phyloP scores from a whole-genome alignment of 2,329 filamentous ascomycete genomes.

The Trichoderma hamatum region DNA sequence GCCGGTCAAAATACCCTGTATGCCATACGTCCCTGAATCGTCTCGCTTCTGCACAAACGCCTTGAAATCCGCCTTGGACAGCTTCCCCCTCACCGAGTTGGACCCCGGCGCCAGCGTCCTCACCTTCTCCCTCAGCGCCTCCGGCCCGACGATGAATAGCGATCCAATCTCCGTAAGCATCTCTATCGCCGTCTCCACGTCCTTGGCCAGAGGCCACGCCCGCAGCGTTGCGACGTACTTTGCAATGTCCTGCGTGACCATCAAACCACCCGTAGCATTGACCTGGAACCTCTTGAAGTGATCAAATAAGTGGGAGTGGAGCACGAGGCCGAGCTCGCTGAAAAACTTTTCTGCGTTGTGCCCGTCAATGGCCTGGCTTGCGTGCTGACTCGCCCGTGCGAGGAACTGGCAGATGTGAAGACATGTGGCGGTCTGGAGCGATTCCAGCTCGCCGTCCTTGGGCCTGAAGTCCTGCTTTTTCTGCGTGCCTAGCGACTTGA shows the following conservation, averaged over 20 bases:
- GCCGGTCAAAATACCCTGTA: conserved; percentile 78
- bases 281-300: conserved; percentile 95
- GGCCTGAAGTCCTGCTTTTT: conserved; percentile 90
- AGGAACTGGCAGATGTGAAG: conserved; percentile 81
- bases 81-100: conserved; percentile 53
- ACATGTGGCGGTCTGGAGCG: conserved; percentile 85
- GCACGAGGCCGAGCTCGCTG: conserved; percentile 78
- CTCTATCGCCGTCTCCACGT: conserved; percentile 73
- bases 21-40: conserved; percentile 77
- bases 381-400: conserved; percentile 63
- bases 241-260: conserved; percentile 94
- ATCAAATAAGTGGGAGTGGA: conserved; percentile 79
- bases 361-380: conserved; percentile 73
- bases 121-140: conserved; percentile 72
- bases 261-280: conserved; percentile 88
- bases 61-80: conserved; percentile 72
- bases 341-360: conserved; percentile 82
- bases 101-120: conserved; percentile 56
- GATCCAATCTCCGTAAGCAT: conserved; percentile 91
- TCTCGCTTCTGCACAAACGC: conserved; percentile 84
- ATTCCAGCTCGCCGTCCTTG: conserved; percentile 77
- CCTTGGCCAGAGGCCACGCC: conserved; percentile 74
- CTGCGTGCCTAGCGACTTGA: conserved; percentile 72
- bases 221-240: conserved; percentile 87
- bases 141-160: conserved; percentile 88